phyloP scores from a whole-genome alignment of 1,284 basidiomycete species.

The Leccinum fallax region DNA sequence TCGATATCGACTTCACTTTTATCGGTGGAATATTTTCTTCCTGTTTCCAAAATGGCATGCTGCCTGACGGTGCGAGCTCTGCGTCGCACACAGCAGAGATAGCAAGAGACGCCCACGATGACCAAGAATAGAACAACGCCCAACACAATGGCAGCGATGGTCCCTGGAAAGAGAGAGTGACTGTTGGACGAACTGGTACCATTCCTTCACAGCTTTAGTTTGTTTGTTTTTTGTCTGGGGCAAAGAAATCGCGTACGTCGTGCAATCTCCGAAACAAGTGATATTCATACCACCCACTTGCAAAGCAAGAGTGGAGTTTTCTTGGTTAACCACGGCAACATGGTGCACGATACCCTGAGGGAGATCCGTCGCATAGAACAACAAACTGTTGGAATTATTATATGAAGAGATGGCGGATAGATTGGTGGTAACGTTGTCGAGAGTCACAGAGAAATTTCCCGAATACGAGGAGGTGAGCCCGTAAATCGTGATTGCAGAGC shows the following conservation, averaged over 20 bases:
- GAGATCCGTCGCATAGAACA: slow-evolving; percentile 66
- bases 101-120: slow-evolving; percentile 40
- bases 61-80: slow-evolving; percentile 35
- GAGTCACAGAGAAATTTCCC: slow-evolving; percentile 58
- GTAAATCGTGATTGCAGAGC: slow-evolving; percentile 57
- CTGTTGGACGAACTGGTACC: slow-evolving; percentile 14
- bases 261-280: slow-evolving; percentile 38
- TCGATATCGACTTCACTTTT: slow-evolving; percentile 14
- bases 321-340: slow-evolving; percentile 57
- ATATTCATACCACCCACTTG: slow-evolving; percentile 41
- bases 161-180: slow-evolving; percentile 44
- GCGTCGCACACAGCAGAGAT: slow-evolving; percentile 48
- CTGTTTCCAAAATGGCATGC: not conserved
- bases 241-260: slow-evolving; percentile 28
- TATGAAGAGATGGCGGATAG: slow-evolving; percentile 48
- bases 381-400: slow-evolving; percentile 48
- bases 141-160: slow-evolving; percentile 63
- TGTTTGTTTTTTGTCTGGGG: not conserved
- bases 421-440: slow-evolving; percentile 51
- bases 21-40: not conserved
- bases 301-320: slow-evolving; percentile 49
- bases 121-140: slow-evolving; percentile 55
- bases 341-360: slow-evolving; percentile 50
- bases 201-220: slow-evolving; percentile 14
- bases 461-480: slow-evolving; percentile 56